phyloP scores from a whole-genome alignment of 768 basidiomycete genomes.

The Lyophyllum semitale region DNA sequence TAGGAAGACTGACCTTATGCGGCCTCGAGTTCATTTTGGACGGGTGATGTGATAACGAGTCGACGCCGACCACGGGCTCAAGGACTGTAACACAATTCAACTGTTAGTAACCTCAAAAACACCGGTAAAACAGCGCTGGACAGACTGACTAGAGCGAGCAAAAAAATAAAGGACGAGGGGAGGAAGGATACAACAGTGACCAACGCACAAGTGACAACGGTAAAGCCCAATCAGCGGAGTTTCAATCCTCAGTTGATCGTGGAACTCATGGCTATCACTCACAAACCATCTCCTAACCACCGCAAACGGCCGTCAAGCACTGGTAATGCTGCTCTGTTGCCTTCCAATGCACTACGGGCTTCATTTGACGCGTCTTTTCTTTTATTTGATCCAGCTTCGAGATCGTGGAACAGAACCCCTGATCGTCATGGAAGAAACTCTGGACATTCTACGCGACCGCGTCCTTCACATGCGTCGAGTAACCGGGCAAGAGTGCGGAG shows the following conservation, averaged over 20 bases:
- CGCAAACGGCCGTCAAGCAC: slow-evolving; percentile 1
- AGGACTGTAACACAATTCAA: background rate
- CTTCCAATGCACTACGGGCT: background rate
- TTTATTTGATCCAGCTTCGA: background rate
- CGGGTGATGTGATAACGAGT: slow-evolving; percentile 21
- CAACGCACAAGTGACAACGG: slow-evolving; percentile 12
- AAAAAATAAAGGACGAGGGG: slow-evolving; percentile 23
- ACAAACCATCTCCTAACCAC: slow-evolving; percentile 8
- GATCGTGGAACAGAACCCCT: slow-evolving; percentile 1
- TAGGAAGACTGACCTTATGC: slow-evolving; percentile 53
- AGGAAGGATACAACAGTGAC: slow-evolving; percentile 17
- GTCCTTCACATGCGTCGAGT: background rate
- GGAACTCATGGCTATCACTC: slow-evolving; percentile 13
- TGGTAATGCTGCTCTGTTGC: background rate
- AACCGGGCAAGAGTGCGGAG: background rate
- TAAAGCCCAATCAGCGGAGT: slow-evolving; percentile 40
- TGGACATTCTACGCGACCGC: background rate
- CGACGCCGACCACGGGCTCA: slow-evolving; percentile 19
- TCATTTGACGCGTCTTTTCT: slow-evolving; percentile 4
- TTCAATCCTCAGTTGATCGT: slow-evolving; percentile 31
- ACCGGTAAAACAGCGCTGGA: background rate
- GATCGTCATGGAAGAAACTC: slow-evolving; percentile 1
- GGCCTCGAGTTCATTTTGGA: slow-evolving; percentile 70
- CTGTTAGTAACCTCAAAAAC: background rate
- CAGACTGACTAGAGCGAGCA: slow-evolving; percentile 13